A percentile compares a stretch with the other conserved stretches of the same genome.
phyloP scores from a whole-genome alignment of 2,329 filamentous ascomycete genomes.

The Grosmannia clavigera region DNA sequence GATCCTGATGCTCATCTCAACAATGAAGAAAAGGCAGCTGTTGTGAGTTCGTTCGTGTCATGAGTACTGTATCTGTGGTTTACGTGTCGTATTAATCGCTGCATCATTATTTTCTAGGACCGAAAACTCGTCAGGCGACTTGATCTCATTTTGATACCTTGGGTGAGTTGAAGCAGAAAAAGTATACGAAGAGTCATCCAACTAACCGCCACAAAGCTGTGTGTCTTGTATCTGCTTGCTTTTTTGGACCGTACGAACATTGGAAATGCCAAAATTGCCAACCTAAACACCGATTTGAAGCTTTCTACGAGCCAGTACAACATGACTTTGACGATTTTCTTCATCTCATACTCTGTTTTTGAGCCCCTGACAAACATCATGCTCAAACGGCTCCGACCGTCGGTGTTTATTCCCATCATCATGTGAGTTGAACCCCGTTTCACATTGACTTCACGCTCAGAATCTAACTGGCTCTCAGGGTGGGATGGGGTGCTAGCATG shows the following conservation, averaged over 20 bases:
- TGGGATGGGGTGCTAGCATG: slow-evolving; percentile 57
- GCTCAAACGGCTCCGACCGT: slow-evolving; percentile 63
- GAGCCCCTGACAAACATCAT: slow-evolving; percentile 70
- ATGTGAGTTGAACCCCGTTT: slow-evolving; percentile 42
- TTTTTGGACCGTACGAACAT: slow-evolving; percentile 72
- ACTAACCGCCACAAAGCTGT: slow-evolving; percentile 31
- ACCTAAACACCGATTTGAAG: slow-evolving; percentile 41
- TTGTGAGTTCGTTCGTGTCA: slow-evolving; percentile 14
- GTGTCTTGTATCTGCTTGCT: slow-evolving; percentile 59
- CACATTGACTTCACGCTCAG: not conserved
- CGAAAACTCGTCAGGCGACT: slow-evolving; percentile 20
- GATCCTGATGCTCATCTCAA: slow-evolving; percentile 22
- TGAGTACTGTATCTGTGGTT: not conserved
- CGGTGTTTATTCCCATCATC: slow-evolving; percentile 68
- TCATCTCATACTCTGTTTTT: slow-evolving; percentile 71
- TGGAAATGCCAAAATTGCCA: slow-evolving; percentile 53
- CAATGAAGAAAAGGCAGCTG: slow-evolving; percentile 16
- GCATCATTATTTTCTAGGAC: slow-evolving; percentile 14
- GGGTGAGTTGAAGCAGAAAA: slow-evolving; percentile 15
- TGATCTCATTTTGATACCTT: slow-evolving; percentile 23
- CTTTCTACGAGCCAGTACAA: slow-evolving; percentile 59
- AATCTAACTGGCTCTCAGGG: slow-evolving; percentile 21
- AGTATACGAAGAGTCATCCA: not conserved
- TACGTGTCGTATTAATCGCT: not conserved
- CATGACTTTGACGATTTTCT: slow-evolving; percentile 68